Evolutionary conservation across 768 basidiomycete species (phyloP).

Genomic region (Leccinum fibrillosum): DNA sequence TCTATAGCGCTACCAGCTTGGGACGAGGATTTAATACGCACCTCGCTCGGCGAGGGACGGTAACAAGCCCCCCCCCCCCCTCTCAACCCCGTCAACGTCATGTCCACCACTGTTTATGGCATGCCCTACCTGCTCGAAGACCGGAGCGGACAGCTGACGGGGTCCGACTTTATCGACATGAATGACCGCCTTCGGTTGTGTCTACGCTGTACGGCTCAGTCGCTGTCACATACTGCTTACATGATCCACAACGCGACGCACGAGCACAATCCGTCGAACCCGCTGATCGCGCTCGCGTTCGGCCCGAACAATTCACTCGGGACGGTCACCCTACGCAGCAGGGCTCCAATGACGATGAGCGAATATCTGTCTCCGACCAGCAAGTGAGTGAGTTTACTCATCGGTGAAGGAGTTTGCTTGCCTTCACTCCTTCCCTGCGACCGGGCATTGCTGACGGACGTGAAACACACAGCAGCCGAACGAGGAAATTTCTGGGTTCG

Average conservation of each 20-base stretch:
- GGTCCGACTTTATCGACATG: conserved; percentile 60
- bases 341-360: conserved; percentile 43
- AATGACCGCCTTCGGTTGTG: conserved; percentile 55
- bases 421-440: not conserved
- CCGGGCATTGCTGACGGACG: not conserved
- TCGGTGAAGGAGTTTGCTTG: not conserved
- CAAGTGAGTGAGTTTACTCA: conserved; percentile 34
- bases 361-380: conserved; percentile 42
- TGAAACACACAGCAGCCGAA: conserved; percentile 35
- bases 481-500: conserved; percentile 54
- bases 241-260: conserved; percentile 46
- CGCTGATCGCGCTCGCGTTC: conserved; percentile 50
- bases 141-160: conserved; percentile 49
- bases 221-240: conserved; percentile 43
- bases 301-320: conserved; percentile 49
- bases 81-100: conserved; percentile 7
- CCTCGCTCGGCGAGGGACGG: not conserved
- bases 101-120: conserved; percentile 42
- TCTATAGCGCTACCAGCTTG: conserved; percentile 3
- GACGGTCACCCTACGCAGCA: conserved; percentile 42
- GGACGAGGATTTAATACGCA: conserved; percentile 25
- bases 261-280: conserved; percentile 29
- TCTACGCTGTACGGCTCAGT: conserved; percentile 46
- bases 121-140: conserved; percentile 66
- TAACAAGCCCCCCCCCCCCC: not conserved